A percentile compares a stretch with the other conserved stretches of the same genome.
Conservation (phyloP, 768 basidiomycete species). For the Panaeolus cyanescens region DNA sequence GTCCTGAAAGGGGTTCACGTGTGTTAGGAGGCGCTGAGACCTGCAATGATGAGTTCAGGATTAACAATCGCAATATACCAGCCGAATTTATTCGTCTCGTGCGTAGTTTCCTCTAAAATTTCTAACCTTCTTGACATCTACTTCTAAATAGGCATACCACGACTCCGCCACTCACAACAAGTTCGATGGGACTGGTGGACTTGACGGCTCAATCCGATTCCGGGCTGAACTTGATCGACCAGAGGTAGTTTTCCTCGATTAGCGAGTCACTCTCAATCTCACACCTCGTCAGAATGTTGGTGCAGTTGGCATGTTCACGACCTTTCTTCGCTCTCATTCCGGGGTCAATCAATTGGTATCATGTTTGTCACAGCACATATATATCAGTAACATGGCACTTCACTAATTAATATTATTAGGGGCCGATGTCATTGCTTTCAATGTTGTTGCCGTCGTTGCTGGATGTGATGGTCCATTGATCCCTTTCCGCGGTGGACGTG, state of each 20-base stretch:
- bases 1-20: not conserved
- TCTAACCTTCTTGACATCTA: not conserved
- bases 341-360: conserved; percentile 42
- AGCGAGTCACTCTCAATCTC: not conserved
- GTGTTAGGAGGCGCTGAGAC: not conserved
- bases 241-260: conserved; percentile 33
- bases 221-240: conserved; percentile 35
- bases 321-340: conserved; percentile 42
- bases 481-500: conserved; percentile 43
- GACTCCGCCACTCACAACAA: conserved; percentile 51
- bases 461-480: conserved; percentile 46
- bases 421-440: conserved; percentile 44
- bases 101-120: conserved; percentile 9
- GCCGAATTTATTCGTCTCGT: conserved; percentile 40
- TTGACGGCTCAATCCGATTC: conserved; percentile 51
- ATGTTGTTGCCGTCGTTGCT: conserved; percentile 34
- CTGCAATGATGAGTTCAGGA: not conserved
- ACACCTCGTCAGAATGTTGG: conserved; percentile 42
- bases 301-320: conserved; percentile 44
- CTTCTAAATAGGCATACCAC: conserved; percentile 42
- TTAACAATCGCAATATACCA: conserved; percentile 12
- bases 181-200: conserved; percentile 45
- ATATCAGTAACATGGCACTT: not conserved
- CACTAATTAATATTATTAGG: conserved; percentile 23
- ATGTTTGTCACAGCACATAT: conserved; percentile 28